phyloP scores from a whole-genome alignment of 2,329 filamentous ascomycete species.

The Fusarium brachygibbosum region DNA sequence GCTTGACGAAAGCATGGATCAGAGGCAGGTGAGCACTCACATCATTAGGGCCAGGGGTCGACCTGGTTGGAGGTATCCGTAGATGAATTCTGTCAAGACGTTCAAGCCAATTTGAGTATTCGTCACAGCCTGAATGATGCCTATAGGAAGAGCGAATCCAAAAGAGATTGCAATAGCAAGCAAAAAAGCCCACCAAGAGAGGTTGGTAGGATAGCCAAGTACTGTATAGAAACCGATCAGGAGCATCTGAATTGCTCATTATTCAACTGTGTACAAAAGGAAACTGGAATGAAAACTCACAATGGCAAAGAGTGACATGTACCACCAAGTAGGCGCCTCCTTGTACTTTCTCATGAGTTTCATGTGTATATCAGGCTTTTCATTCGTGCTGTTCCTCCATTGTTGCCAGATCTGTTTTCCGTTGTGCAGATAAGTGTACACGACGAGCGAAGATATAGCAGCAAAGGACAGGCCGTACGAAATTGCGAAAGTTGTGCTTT shows the following conservation, averaged over 20 bases:
- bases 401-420: slow-evolving; percentile 75
- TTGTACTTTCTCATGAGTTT: slow-evolving; percentile 73
- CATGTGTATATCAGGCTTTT: slow-evolving; percentile 75
- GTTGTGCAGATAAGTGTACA: slow-evolving; percentile 76
- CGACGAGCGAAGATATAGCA: slow-evolving; percentile 75
- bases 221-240: slow-evolving; percentile 67
- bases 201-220: slow-evolving; percentile 73
- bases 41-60: slow-evolving; percentile 80
- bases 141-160: slow-evolving; percentile 74
- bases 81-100: slow-evolving; percentile 80
- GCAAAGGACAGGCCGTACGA: slow-evolving; percentile 80
- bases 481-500: slow-evolving; percentile 77
- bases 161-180: slow-evolving; percentile 74
- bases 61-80: slow-evolving; percentile 81
- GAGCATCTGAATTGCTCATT: slow-evolving; percentile 60
- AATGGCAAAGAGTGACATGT: slow-evolving; percentile 67
- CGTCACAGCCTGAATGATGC: slow-evolving; percentile 77
- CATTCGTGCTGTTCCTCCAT: slow-evolving; percentile 69
- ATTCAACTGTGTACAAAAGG: slow-evolving; percentile 15
- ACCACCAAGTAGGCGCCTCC: slow-evolving; percentile 75
- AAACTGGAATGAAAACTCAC: slow-evolving; percentile 54
- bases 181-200: slow-evolving; percentile 80
- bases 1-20: no score
- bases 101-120: slow-evolving; percentile 80
- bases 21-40: slow-evolving; percentile 54